phyloP scores from a whole-genome alignment of 768 basidiomycete genomes.

The Auricularia sp. region DNA sequence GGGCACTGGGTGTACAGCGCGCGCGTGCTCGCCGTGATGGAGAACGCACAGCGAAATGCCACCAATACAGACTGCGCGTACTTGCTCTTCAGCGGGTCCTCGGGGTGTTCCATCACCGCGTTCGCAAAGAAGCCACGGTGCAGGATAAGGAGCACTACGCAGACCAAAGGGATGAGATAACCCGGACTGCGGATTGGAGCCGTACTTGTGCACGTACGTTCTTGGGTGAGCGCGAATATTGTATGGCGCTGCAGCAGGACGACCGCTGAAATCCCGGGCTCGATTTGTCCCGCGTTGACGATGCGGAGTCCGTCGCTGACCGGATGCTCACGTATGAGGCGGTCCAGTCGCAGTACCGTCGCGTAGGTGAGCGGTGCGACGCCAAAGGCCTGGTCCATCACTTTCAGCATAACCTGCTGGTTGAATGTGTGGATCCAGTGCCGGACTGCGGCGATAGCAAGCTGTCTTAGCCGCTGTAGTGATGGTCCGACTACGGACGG shows the following conservation, averaged over 20 bases:
- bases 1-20: constrained; percentile 42
- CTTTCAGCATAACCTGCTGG: constrained; percentile 55
- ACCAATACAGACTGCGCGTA: constrained; percentile 61
- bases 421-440: constrained; percentile 63
- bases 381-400: constrained; percentile 62
- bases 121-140: constrained; percentile 72
- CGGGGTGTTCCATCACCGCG: constrained; percentile 53
- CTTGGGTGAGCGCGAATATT: constrained; percentile 34
- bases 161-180: background rate
- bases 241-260: constrained; percentile 57
- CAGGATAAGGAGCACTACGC: constrained; percentile 56
- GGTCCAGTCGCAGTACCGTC: constrained; percentile 53
- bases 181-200: background rate
- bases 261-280: background rate
- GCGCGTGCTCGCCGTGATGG: constrained; percentile 40
- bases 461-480: constrained; percentile 26
- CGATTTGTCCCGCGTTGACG: background rate
- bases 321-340: background rate
- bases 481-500: constrained; percentile 4
- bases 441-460: constrained; percentile 44
- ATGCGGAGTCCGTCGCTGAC: background rate
- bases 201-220: background rate
- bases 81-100: constrained; percentile 57
- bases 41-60: constrained; percentile 57
- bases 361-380: constrained; percentile 62